Conservation (phyloP, 352 stramenopile genomes). For the Phytophthora fragariae region DNA sequence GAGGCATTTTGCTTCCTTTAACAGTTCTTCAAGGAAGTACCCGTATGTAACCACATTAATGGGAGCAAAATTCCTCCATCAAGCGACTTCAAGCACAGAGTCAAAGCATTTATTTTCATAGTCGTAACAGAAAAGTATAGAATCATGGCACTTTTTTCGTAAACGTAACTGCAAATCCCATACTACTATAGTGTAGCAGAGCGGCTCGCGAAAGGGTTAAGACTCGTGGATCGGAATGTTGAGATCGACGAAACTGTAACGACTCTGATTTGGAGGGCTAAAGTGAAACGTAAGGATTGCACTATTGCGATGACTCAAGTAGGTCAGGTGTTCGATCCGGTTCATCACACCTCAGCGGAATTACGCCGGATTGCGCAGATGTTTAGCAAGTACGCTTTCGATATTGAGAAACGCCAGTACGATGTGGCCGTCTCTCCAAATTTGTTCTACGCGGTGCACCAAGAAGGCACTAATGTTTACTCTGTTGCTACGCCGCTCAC, state of each 20-base stretch:
- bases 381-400: slow-evolving; percentile 6
- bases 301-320: neutral
- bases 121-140: no score
- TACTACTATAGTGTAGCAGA: no score
- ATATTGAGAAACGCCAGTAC: slow-evolving; percentile 6
- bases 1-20: no score
- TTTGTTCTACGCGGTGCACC: neutral
- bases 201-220: slow-evolving; percentile 21
- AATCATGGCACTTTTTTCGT: no score
- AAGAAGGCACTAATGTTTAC: neutral
- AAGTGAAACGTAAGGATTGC: slow-evolving; percentile 10
- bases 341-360: neutral
- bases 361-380: neutral
- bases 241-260: slow-evolving; percentile 8
- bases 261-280: slow-evolving; percentile 7
- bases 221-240: neutral
- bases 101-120: no score
- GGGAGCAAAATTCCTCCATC: no score
- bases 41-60: no score
- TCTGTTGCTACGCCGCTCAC: no score
- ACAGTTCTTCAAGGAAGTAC: no score
- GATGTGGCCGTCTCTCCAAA: neutral
- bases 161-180: no score
- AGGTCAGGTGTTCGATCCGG: neutral
- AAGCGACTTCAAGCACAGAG: no score